Conservation (phyloP, 2,329 filamentous ascomycete genomes). For the Tolypocladium cylindrosporum region DNA sequence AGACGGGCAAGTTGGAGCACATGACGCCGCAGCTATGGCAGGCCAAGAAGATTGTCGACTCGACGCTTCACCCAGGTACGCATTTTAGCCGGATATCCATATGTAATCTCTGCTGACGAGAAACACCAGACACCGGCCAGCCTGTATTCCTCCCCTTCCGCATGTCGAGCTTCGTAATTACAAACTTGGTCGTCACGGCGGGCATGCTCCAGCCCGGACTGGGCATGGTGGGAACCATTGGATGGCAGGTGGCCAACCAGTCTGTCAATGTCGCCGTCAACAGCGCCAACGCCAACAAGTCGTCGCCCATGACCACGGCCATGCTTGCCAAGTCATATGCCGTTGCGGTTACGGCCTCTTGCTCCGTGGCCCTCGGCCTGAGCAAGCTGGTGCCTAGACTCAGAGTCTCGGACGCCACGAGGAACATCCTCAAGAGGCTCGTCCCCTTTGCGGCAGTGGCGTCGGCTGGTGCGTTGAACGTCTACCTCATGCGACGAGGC, state of each 20-base stretch:
- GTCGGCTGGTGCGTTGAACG: slow-evolving; percentile 82
- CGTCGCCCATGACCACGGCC: slow-evolving; percentile 70
- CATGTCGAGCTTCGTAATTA: slow-evolving; percentile 92
- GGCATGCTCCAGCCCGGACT: slow-evolving; percentile 94
- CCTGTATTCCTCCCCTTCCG: slow-evolving; percentile 90
- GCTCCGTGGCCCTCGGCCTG: slow-evolving; percentile 83
- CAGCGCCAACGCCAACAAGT: slow-evolving; percentile 96
- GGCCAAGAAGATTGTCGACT: slow-evolving; percentile 95
- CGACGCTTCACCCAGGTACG: slow-evolving; percentile 87
- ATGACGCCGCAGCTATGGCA: slow-evolving; percentile 92
- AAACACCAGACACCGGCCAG: slow-evolving; percentile 70
- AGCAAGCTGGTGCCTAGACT: slow-evolving; percentile 84
- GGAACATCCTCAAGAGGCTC: slow-evolving; percentile 69
- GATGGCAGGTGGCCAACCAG: slow-evolving; percentile 95
- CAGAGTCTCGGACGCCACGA: slow-evolving; percentile 66
- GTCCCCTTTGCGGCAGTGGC: slow-evolving; percentile 96
- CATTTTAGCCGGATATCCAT: neutral
- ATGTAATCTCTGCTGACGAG: slow-evolving; percentile 3
- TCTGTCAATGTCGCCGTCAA: slow-evolving; percentile 98
- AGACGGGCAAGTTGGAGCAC: slow-evolving; percentile 63
- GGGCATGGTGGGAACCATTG: slow-evolving; percentile 69
- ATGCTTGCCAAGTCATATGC: slow-evolving; percentile 85
- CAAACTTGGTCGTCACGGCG: slow-evolving; percentile 87
- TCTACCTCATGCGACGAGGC: slow-evolving; percentile 94
- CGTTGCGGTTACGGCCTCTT: slow-evolving; percentile 85